phyloP scores from a whole-genome alignment of 345 rosid species.

The Punica granatum region DNA sequence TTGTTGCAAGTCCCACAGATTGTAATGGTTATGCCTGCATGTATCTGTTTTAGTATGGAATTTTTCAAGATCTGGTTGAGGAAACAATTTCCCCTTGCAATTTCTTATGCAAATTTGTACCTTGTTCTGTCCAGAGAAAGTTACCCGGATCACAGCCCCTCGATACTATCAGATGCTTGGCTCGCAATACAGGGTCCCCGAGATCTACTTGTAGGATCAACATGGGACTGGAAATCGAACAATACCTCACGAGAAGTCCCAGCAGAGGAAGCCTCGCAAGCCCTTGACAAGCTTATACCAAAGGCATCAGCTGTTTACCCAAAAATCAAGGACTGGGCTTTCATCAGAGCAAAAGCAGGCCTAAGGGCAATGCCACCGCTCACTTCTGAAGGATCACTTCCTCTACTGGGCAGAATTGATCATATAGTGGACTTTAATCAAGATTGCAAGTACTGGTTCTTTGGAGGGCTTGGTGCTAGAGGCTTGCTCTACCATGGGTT shows the following conservation, averaged over 20 bases:
- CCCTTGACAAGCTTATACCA: slow-evolving; percentile 66
- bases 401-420: slow-evolving; percentile 64
- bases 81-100: background rate
- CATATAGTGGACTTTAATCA: slow-evolving; percentile 30
- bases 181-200: slow-evolving; percentile 65
- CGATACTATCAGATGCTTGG: slow-evolving; percentile 84
- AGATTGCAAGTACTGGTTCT: slow-evolving; percentile 57
- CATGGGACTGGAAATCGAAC: slow-evolving; percentile 90
- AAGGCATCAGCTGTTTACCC: slow-evolving; percentile 69
- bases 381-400: slow-evolving; percentile 70
- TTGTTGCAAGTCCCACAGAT: background rate
- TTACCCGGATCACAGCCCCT: slow-evolving; percentile 60
- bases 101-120: background rate
- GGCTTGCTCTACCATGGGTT: slow-evolving; percentile 79
- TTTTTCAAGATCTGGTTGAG: background rate
- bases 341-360: slow-evolving; percentile 69
- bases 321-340: slow-evolving; percentile 52
- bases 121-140: slow-evolving; percentile 39
- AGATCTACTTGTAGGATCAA: slow-evolving; percentile 61
- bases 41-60: background rate
- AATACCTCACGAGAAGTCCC: slow-evolving; percentile 52
- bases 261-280: slow-evolving; percentile 62
- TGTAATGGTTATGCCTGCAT: background rate
- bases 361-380: slow-evolving; percentile 89
- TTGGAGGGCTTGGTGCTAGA: slow-evolving; percentile 87